Base-by-base conservation (phyloP, 1,284 basidiomycete genomes). In the Rhodotorula mucilaginosa region DNA sequence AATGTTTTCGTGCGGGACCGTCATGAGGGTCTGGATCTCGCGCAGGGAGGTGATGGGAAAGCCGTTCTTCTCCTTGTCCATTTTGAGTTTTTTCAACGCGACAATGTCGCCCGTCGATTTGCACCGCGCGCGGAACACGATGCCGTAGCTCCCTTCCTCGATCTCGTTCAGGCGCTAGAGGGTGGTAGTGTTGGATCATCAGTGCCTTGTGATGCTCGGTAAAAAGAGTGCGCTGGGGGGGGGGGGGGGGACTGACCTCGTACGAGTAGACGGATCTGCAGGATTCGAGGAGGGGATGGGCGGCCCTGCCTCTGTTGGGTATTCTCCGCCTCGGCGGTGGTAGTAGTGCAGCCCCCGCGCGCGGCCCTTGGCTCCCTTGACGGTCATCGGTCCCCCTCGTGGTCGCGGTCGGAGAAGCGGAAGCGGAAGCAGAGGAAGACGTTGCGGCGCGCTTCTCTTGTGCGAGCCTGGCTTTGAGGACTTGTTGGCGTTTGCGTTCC, bases 31-130 rank as follows among this genome's bases (percentile, higher is more conserved):
- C 81, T 94, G 92, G 70, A 99, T 88, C 83, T 99, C 97, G 71
- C 97, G 86, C 76, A 99, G 82, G 23, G 92, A 93, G 5, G 97
- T 99, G 76, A 99, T 99, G 1, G 97, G 97, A 80, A 99, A 99
- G 0, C 97, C 97, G 74, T 95, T 90, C 81, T 94, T 96, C 83
- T 98, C 95, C 80, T 97, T 92, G 75, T 98, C 95, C 71, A 99
- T 87, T 82, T 99, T 99, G 74, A 99, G 86, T 82, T 97, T 98
- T 83, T 99, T 99, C 73, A 99, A 82, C 15, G 97, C 97, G 19
- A 99, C 97, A 48, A 81, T 76, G 51, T 95, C 93, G 12, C 93
- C 92, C 0, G 94, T 94, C 78, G 91, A 86, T 80, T 93, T 96
- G 82, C 97, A 94, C 74, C 88, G 86, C 12, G 97, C 97, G 29